Percentiles rank a stretch among this genome's conserved stretches.
phyloP scores from a whole-genome alignment of 139 green algal genomes.

The Ettlia oleoabundans region DNA sequence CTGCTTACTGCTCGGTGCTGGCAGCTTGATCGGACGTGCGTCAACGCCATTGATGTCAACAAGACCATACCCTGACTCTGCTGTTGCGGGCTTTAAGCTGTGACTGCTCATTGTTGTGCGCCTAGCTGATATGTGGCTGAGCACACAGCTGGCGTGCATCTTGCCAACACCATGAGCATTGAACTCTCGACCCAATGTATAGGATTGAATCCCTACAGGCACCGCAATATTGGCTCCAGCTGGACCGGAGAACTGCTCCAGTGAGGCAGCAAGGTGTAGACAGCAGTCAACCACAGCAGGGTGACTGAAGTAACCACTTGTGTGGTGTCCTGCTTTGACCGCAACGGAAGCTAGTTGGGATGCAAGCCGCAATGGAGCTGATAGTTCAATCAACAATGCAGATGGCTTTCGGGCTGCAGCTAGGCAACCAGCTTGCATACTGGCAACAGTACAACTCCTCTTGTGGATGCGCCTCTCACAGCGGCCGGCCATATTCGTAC shows the following conservation, averaged over 20 bases:
- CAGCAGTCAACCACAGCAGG: slow-evolving; percentile 7
- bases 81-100: neutral
- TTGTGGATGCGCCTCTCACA: no score
- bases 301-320: neutral
- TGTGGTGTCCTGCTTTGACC: neutral
- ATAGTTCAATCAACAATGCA: no score
- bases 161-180: neutral
- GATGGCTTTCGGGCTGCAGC: no score
- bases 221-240: neutral
- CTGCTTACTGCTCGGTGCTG: neutral
- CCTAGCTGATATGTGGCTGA: neutral
- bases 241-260: neutral
- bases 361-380: neutral
- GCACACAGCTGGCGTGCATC: neutral
- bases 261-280: neutral
- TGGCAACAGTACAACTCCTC: no score
- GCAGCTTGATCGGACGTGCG: neutral
- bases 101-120: neutral
- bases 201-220: neutral
- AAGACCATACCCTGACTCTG: neutral
- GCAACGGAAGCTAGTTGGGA: neutral
- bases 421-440: no score
- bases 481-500: neutral
- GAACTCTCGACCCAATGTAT: neutral
- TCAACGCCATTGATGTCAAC: neutral